Conservation (phyloP, 202 grass and related monocot genomes). For the Bolboschoenoplectus hybrid region DNA sequence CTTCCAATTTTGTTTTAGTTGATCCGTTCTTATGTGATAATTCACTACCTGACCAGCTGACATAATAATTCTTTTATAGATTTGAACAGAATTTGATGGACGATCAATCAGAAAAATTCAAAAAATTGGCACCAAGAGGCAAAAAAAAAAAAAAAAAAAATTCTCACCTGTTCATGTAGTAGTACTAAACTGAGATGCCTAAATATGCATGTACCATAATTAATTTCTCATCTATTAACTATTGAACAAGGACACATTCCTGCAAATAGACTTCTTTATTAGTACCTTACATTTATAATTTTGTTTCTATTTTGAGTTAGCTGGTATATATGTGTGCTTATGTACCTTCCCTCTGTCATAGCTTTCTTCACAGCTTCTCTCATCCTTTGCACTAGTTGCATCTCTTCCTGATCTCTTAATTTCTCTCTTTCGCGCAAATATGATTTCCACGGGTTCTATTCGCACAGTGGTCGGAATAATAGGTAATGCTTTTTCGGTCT, state of each 20-base stretch:
- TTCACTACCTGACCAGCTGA: too few relatives aligned
- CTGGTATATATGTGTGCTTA: background rate
- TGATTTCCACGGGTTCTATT: constrained; percentile 48
- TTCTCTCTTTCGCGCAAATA: constrained; percentile 22
- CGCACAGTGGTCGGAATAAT: constrained; percentile 60
- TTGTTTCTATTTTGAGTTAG: background rate
- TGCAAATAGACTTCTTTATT: too few relatives aligned
- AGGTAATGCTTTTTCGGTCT: constrained; percentile 28
- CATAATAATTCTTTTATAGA: too few relatives aligned
- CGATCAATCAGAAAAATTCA: background rate
- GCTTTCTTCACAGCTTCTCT: constrained; percentile 2
- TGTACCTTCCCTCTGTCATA: background rate
- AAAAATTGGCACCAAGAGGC: background rate
- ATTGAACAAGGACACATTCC: too few relatives aligned
- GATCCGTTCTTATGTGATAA: too few relatives aligned
- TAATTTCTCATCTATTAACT: too few relatives aligned
- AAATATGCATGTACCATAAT: too few relatives aligned
- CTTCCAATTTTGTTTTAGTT: too few relatives aligned
- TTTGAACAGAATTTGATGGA: background rate
- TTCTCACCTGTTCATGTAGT: too few relatives aligned
- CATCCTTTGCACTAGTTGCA: background rate
- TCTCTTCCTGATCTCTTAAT: background rate
- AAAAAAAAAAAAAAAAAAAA: too few relatives aligned
- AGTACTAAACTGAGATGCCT: too few relatives aligned
- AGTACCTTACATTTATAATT: background rate